Evolutionary conservation across 202 grass and related monocot genomes (phyloP).

Genomic region (Saccharum hybrid): DNA sequence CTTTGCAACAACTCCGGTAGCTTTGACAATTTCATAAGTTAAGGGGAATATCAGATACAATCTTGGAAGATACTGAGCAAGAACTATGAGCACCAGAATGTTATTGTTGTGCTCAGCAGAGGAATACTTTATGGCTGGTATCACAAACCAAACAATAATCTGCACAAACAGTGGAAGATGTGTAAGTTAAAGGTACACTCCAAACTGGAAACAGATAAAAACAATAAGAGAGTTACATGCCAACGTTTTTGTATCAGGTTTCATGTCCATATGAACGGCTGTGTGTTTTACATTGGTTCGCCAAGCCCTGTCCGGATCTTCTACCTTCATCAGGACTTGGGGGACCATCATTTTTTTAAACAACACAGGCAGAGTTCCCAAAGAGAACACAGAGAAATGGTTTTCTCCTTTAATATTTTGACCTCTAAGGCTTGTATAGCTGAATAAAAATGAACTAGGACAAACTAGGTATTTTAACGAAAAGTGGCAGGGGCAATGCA

Average conservation of each 20-base stretch:
- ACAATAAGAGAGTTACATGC: not conserved
- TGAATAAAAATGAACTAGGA: not conserved
- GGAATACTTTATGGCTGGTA: slow-evolving; percentile 78
- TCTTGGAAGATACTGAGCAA: slow-evolving; percentile 91
- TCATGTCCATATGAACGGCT: not conserved
- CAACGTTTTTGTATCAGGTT: not conserved
- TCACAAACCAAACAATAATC: slow-evolving; percentile 92
- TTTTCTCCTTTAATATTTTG: not conserved
- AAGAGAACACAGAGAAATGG: not conserved
- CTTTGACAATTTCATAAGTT: slow-evolving; percentile 84
- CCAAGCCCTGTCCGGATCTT: not conserved
- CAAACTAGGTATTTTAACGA: not conserved
- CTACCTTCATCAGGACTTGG: not conserved
- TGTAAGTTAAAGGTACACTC: slow-evolving; percentile 31
- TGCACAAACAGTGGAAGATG: slow-evolving; percentile 54
- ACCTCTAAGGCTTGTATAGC: not conserved
- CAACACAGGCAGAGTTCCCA: not conserved
- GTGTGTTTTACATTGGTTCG: not conserved
- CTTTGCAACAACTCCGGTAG: slow-evolving; percentile 91
- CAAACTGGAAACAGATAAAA: not conserved
- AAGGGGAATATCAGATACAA: slow-evolving; percentile 97
- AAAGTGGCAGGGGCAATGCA: not conserved
- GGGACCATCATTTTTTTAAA: not conserved
- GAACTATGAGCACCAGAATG: slow-evolving; percentile 84
- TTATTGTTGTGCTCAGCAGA: slow-evolving; percentile 87